Base-by-base conservation (phyloP, 2,329 filamentous ascomycete genomes). In the Myotisia sp. region DNA sequence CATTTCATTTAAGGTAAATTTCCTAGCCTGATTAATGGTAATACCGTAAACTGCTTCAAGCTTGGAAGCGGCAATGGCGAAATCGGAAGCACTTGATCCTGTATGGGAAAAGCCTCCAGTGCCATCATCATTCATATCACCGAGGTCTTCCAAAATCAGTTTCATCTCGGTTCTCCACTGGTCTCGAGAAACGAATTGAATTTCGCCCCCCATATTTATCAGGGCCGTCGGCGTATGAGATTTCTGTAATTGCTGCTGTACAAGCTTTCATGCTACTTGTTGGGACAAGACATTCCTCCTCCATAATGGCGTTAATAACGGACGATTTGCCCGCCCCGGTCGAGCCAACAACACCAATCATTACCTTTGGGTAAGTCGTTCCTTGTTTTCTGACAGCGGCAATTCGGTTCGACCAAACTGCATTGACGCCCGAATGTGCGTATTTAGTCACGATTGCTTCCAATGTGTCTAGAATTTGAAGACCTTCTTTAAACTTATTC, bases 261-360 rank as follows among this genome's bases (percentile, higher is more conserved):
- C 71, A 76, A 1, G 73, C 72, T 18, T 69, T 55, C 64, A 76
- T 70, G 46, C 71, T 71, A 42, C 68, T 70, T 0, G 67, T 71
- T 0, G 66, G 64, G 0, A 62, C 60, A 10, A 71, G 52, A n/a
- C 65, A 58, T 41, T 76, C 70, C 43, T 77, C 69, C 19, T 76
- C 70, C 0, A 77, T 56, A 21, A 78, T 46, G 0, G 73, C 72
- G 44, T 77, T 78, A 48, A 78, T 74, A 0, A 76, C 56, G 2
- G 67, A 71, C 13, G 64, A 71, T 45, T 78, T 79, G 0, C 74
- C 74, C 1, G 68, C 65, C 0, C 73, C 72, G 0, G 74, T 77
- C 35, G 66, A 70, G 1, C 73, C 74, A 2, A 74, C 64, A 1
- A 78, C 66, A 4, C 71, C 73, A 12, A 77, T 59, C 0, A 76